Evolutionary conservation across 2,329 filamentous ascomycete species (phyloP).

Genomic region (Sphaerulina vaccinii): DNA sequence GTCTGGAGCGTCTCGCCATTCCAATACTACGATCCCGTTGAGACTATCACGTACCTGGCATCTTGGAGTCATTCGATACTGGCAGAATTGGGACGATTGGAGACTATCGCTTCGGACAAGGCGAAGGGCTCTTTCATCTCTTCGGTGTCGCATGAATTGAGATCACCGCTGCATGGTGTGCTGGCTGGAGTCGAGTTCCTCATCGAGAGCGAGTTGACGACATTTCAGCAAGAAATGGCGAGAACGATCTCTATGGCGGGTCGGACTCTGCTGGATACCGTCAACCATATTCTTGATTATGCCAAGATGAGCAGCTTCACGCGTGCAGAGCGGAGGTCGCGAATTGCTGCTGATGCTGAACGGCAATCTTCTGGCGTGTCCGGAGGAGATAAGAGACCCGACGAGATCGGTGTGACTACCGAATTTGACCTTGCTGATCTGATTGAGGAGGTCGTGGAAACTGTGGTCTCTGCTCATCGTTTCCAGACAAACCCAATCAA

Average conservation of each 20-base stretch:
- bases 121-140: slow-evolving; percentile 54
- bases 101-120: slow-evolving; percentile 42
- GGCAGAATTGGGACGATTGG: slow-evolving; percentile 40
- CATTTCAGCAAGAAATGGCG: slow-evolving; percentile 45
- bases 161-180: slow-evolving; percentile 50
- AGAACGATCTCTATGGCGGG: slow-evolving; percentile 51
- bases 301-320: slow-evolving; percentile 43
- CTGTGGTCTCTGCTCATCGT: slow-evolving; percentile 9
- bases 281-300: slow-evolving; percentile 45
- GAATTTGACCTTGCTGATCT: slow-evolving; percentile 28
- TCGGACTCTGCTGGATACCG: slow-evolving; percentile 51
- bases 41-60: slow-evolving; percentile 40
- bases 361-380: neutral
- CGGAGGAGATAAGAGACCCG: slow-evolving; percentile 8
- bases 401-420: slow-evolving; percentile 11
- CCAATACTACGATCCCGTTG: slow-evolving; percentile 35
- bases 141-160: slow-evolving; percentile 53
- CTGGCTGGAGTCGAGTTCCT: slow-evolving; percentile 51
- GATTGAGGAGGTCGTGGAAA: slow-evolving; percentile 27
- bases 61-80: slow-evolving; percentile 43
- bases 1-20: slow-evolving; percentile 40
- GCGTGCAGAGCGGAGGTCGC: slow-evolving; percentile 13
- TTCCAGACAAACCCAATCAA: neutral
- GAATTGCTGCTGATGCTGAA: neutral
- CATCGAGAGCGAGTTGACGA: slow-evolving; percentile 43